Conservation (phyloP, 2,329 filamentous ascomycete genomes). For the Alternaria solani region DNA sequence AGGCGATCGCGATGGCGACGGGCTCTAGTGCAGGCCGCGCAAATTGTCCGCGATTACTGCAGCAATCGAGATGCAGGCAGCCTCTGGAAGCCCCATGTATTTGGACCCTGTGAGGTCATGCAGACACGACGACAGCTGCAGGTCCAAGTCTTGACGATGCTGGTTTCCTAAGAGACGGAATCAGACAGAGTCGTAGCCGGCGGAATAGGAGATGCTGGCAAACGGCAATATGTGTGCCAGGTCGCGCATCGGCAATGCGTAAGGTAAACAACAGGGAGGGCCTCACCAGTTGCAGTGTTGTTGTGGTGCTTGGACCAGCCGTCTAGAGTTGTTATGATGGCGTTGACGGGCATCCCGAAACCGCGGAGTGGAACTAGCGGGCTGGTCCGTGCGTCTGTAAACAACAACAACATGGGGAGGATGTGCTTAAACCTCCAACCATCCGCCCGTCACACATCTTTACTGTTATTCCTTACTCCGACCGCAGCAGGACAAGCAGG, state of each 20-base stretch:
- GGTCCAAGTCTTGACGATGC: not conserved
- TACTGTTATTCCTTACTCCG: slow-evolving; percentile 47
- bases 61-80: slow-evolving; percentile 8
- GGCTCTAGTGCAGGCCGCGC: slow-evolving; percentile 5
- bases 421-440: slow-evolving; percentile 40
- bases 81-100: not conserved
- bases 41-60: slow-evolving; percentile 1
- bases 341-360: slow-evolving; percentile 36
- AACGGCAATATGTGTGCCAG: slow-evolving; percentile 8
- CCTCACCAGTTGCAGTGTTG: slow-evolving; percentile 22
- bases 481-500: slow-evolving; percentile 27
- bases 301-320: slow-evolving; percentile 31
- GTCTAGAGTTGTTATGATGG: slow-evolving; percentile 34
- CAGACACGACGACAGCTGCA: slow-evolving; percentile 13
- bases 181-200: not conserved
- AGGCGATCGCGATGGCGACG: not conserved
- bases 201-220: not conserved
- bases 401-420: slow-evolving; percentile 34
- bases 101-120: slow-evolving; percentile 40
- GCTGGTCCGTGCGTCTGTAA: slow-evolving; percentile 23
- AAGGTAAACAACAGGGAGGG: slow-evolving; percentile 11
- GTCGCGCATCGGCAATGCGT: slow-evolving; percentile 12
- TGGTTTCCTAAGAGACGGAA: slow-evolving; percentile 18
- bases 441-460: slow-evolving; percentile 46
- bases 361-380: slow-evolving; percentile 29